Conservation (phyloP, 495 filamentous ascomycete species). For the Jackrogersella multiformis region DNA sequence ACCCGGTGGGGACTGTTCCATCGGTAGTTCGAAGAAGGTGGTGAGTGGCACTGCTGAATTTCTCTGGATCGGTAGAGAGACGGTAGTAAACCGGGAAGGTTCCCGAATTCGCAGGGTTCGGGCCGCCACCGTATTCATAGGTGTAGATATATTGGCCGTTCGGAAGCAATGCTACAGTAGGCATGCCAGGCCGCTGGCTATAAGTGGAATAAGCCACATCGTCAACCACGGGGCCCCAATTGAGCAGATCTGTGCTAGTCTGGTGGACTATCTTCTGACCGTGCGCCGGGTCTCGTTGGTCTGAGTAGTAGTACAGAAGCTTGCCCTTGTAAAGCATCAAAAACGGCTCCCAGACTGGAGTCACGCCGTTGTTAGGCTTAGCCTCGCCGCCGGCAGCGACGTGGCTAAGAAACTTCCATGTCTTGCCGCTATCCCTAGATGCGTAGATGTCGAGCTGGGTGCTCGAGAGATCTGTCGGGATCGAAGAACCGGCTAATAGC, state of each 20-base stretch:
- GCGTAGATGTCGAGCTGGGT: slow-evolving; percentile 77
- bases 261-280: slow-evolving; percentile 75
- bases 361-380: slow-evolving; percentile 67
- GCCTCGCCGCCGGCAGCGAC: slow-evolving; percentile 71
- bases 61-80: slow-evolving; percentile 59
- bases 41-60: slow-evolving; percentile 57
- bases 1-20: slow-evolving; percentile 61
- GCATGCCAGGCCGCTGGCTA: slow-evolving; percentile 74
- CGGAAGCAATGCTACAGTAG: slow-evolving; percentile 65
- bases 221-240: slow-evolving; percentile 67
- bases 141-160: slow-evolving; percentile 69
- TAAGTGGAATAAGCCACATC: slow-evolving; percentile 69
- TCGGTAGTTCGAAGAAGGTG: slow-evolving; percentile 54
- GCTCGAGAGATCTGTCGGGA: slow-evolving; percentile 66
- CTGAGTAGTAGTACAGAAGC: slow-evolving; percentile 73
- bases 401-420: slow-evolving; percentile 73
- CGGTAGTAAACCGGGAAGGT: slow-evolving; percentile 67
- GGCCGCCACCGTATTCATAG: slow-evolving; percentile 70
- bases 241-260: slow-evolving; percentile 62
- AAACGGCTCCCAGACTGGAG: slow-evolving; percentile 78
- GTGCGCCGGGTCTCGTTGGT: slow-evolving; percentile 70
- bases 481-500: slow-evolving; percentile 69
- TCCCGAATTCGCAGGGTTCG: slow-evolving; percentile 37
- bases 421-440: slow-evolving; percentile 63
- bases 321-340: slow-evolving; percentile 64